Base-by-base conservation (phyloP, 768 basidiomycete species). In the Coprinopsis cinerea region DNA sequence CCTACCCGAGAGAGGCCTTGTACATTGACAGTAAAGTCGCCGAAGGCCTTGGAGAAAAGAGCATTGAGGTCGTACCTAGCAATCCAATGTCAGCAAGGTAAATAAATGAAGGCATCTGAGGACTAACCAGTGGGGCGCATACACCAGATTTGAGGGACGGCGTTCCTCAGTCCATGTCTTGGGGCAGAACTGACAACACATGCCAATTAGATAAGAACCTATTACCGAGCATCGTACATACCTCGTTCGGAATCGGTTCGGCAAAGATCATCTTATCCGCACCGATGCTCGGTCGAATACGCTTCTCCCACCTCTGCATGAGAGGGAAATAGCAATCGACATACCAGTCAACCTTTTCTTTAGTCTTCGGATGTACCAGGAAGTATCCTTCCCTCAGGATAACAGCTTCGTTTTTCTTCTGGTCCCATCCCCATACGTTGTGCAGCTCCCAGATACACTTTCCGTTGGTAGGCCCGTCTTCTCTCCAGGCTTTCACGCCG, bases 241-340 rank as follows among this genome's bases (percentile, higher is more conserved):
- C 91, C 72, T 99, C 95, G 57, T 99, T 99, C 5, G 96, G 95
- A 54, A 99, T 87, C 15, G 85, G 78, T 57, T 95, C 95, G 0
- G 84, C 74, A 55, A 95, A 89, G 0, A 85, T 64, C 47, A 88
- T 67, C 57, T 84, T 85, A 4, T 79, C 73, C 3, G 65, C 67
- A 1, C 75, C 67, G 3, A 74, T 67, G 7, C 71, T 68, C 17
- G 60, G 60, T 28, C 77, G 73, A 10, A 91, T 77, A 24, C 80
- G 68, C 37, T 76, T 69, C 11, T 77, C 76, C 86, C 92, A 93
- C 35, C 70, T 69, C 48, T 75, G 73, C 51, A 86, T 59, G 59
- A 93, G 83, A 0, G 90, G 89, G 62, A 76, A 89, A 65, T 89
- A 94, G 55, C 81, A 89, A 62, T 93, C 88, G 9, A 69, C 79